Conservation (phyloP, 2,329 filamentous ascomycete species). For the Trichoderma sp. region DNA sequence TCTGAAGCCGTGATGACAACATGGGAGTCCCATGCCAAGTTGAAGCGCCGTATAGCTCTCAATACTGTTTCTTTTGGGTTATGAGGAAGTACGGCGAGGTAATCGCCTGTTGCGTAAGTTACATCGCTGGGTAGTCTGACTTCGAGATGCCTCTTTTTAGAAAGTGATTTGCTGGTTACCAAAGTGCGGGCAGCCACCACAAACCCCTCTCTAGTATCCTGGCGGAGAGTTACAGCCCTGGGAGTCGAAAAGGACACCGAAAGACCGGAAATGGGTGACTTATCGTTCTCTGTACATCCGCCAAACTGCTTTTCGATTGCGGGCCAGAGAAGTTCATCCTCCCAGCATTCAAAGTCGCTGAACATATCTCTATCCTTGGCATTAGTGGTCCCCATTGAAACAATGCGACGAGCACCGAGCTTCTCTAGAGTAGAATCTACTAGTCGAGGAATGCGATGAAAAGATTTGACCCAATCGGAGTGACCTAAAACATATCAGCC, state of each 20-base stretch:
- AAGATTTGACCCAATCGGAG: conserved; percentile 7
- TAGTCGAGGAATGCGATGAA: background rate
- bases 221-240: background rate
- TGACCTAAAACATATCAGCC: background rate
- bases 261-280: background rate
- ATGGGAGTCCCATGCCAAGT: background rate
- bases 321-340: background rate
- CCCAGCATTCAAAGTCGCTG: background rate
- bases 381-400: background rate
- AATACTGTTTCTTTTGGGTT: background rate
- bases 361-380: conserved; percentile 2
- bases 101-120: background rate
- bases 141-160: background rate
- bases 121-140: background rate
- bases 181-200: background rate
- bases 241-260: background rate
- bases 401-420: conserved; percentile 2
- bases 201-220: background rate
- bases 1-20: background rate
- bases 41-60: background rate
- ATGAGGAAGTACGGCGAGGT: background rate
- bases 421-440: background rate
- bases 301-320: conserved; percentile 4
- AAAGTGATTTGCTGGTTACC: background rate
- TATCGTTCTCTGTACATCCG: background rate